Evolutionary conservation across 1,284 basidiomycete genomes (phyloP), one percentile per base, ranked within the genome.

Genomic region (Xanthoconium separans): DNA sequence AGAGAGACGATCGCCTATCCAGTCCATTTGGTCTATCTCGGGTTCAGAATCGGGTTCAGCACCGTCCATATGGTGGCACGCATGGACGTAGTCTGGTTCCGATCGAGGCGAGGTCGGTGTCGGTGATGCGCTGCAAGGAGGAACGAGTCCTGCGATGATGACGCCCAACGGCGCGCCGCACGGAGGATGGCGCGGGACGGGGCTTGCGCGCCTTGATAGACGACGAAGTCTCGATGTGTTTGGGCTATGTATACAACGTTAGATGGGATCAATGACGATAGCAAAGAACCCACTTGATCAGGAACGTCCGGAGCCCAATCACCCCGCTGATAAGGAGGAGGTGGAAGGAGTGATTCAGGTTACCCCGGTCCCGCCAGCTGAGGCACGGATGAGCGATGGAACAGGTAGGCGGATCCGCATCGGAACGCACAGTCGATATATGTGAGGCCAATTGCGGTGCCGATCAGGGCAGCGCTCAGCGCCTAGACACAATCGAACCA

Each of bases 381-480:
- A 22, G 22, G 4, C 22, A 4, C 4, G 22, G 22, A 22, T 22
- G 22, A 22, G 22, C 22, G 22, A 22, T 22, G 22, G 22, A 22
- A 22, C 22, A 22, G 22, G 22, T 2, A 22, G 22, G 22, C 4
- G 22, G 22, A 22, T 22, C 22, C 22, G 22, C 3, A 22, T 22
- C 3, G 22, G 22, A 22, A 22, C 22, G 22, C 22, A 22, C 22
- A 22, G 22, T 22, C 22, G 22, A 22, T 22, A 22, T 22, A 22
- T 4, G 22, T 22, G 22, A 22, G 22, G 22, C 22, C 22, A 22
- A 22, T 4, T 22, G 22, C 22, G 22, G 22, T 22, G 22, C 22
- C 88, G 57, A 91, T 87, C 56, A 91, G 79, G 48, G 87, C 89
- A 59, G 89, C 88, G 72, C 80, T 88, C 70, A 91, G 75, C 54